phyloP scores from a whole-genome alignment of 768 basidiomycete genomes.

The Tulasnella sp. region DNA sequence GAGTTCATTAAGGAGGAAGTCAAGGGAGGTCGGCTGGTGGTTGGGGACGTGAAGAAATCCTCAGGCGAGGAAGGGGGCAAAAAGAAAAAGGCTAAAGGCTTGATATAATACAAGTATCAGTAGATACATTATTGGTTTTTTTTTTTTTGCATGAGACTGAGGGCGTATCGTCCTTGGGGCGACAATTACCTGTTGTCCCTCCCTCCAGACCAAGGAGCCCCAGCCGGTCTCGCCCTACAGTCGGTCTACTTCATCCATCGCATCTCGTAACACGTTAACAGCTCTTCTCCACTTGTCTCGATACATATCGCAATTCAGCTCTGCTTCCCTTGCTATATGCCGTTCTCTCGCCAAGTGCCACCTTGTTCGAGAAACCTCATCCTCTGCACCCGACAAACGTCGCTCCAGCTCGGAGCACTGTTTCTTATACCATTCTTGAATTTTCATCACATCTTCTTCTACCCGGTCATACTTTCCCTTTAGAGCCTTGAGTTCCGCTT shows the following conservation, averaged over 20 bases:
- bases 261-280: neutral
- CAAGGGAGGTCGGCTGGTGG: slow-evolving; percentile 15
- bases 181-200: no score
- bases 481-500: neutral
- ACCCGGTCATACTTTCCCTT: neutral
- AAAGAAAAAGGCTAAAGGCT: slow-evolving; percentile 1
- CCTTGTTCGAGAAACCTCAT: neutral
- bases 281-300: neutral
- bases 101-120: neutral
- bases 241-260: neutral
- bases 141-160: no score
- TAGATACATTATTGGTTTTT: neutral
- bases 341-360: neutral
- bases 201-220: neutral
- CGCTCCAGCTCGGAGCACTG: neutral
- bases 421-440: no score
- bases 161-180: no score
- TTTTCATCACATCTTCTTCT: neutral
- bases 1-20: slow-evolving; percentile 61
- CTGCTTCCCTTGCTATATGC: neutral
- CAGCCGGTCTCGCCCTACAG: neutral
- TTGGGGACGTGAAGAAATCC: neutral
- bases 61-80: neutral
- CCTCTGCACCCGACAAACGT: neutral
- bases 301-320: neutral